phyloP scores from a whole-genome alignment of 768 basidiomycete species.

The Xerocomellus intermedius region DNA sequence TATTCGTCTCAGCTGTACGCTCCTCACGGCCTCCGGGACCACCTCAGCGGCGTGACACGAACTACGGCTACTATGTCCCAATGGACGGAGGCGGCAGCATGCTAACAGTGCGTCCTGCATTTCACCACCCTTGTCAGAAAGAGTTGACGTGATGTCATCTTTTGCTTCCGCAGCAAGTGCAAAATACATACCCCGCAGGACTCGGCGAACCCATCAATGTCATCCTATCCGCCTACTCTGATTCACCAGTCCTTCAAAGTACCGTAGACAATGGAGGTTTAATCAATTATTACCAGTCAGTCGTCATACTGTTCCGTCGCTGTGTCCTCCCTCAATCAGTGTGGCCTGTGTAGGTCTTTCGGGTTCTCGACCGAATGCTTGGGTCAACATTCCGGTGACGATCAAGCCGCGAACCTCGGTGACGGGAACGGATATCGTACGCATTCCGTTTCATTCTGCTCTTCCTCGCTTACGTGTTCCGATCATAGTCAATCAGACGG shows the following conservation, averaged over 20 bases:
- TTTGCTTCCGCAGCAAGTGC: conserved; percentile 43
- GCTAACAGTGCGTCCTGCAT: conserved; percentile 56
- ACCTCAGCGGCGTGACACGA: conserved; percentile 23
- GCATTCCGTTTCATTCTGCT: conserved; percentile 28
- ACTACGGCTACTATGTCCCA: conserved; percentile 60
- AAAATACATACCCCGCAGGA: conserved; percentile 61
- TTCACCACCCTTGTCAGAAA: neutral
- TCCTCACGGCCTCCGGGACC: conserved; percentile 1
- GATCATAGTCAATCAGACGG: conserved; percentile 69
- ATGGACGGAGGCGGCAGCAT: conserved; percentile 56
- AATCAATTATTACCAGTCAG: conserved; percentile 79
- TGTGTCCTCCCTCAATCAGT: neutral
- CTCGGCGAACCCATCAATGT: conserved; percentile 86
- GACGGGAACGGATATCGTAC: conserved; percentile 74
- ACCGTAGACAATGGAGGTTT: conserved; percentile 65
- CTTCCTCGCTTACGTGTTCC: neutral
- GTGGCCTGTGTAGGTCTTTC: conserved; percentile 46
- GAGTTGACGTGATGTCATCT: neutral
- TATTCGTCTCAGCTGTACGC: conserved; percentile 11
- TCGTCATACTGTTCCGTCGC: conserved; percentile 8
- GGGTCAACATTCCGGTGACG: conserved; percentile 70
- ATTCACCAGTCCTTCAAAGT: conserved; percentile 63
- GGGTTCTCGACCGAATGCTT: conserved; percentile 78
- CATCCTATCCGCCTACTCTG: conserved; percentile 77
- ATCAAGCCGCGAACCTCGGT: conserved; percentile 76